Conservation (phyloP, 495 filamentous ascomycete genomes). For the Neurospora africana region DNA sequence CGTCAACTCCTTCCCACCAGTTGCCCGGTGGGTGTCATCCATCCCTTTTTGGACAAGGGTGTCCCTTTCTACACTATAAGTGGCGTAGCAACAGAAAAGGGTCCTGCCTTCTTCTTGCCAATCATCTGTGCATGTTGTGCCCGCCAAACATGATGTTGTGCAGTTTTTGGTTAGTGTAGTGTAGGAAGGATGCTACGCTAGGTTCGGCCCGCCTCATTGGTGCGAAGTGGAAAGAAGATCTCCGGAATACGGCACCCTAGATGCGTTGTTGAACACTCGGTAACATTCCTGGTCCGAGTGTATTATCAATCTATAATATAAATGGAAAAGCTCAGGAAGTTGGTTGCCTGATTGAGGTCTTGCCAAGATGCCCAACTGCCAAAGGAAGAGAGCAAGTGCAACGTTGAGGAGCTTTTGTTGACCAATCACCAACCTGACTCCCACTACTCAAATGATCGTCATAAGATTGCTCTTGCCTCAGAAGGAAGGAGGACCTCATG, state of each 20-base stretch:
- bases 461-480: not conserved
- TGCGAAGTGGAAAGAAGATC: not conserved
- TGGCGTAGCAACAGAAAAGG: not conserved
- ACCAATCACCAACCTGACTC: not conserved
- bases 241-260: not conserved
- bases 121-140: not conserved
- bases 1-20: not conserved
- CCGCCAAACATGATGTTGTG: not conserved
- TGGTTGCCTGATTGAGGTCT: not conserved
- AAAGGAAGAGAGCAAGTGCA: not conserved
- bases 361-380: not conserved
- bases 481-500: not conserved
- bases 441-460: not conserved
- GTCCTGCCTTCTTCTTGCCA: not conserved
- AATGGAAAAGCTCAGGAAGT: not conserved
- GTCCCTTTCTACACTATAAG: not conserved
- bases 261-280: not conserved
- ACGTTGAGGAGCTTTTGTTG: not conserved
- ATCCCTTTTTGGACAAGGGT: not conserved
- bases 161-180: not conserved
- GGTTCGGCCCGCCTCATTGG: not conserved
- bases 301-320: not conserved
- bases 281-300: not conserved
- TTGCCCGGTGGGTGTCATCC: not conserved
- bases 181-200: not conserved